Conservation (phyloP, 2,329 filamentous ascomycete genomes). For the Colletotrichum echinochloae region DNA sequence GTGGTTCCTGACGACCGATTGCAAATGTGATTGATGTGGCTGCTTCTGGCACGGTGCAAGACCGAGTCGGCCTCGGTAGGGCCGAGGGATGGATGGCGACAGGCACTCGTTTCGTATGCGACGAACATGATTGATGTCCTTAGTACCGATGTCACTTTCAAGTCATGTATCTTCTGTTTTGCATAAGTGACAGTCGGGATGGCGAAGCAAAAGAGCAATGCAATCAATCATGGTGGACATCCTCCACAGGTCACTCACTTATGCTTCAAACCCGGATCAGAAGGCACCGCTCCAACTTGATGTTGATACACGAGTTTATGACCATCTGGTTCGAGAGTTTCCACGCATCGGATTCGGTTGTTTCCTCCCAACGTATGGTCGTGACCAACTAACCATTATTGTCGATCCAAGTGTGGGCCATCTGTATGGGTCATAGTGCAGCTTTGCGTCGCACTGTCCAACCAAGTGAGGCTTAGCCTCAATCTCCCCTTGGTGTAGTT, state of each 20-base stretch:
- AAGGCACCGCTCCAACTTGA: background rate
- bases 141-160: background rate
- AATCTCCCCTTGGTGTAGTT: constrained; percentile 38
- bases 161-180: background rate
- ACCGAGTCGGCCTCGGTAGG: background rate
- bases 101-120: background rate
- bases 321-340: no score
- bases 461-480: constrained; percentile 26
- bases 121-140: background rate
- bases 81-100: background rate
- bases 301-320: background rate
- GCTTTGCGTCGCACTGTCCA: background rate
- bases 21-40: background rate
- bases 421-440: accelerated
- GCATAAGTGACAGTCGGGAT: no score
- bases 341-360: background rate
- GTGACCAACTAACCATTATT: background rate
- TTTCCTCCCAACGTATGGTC: background rate
- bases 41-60: background rate
- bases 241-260: background rate
- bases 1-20: background rate
- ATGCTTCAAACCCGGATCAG: background rate
- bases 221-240: background rate
- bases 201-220: no score
- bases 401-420: background rate